Conservation (phyloP, 495 filamentous ascomycete genomes). For the Xylaria bambusicola region DNA sequence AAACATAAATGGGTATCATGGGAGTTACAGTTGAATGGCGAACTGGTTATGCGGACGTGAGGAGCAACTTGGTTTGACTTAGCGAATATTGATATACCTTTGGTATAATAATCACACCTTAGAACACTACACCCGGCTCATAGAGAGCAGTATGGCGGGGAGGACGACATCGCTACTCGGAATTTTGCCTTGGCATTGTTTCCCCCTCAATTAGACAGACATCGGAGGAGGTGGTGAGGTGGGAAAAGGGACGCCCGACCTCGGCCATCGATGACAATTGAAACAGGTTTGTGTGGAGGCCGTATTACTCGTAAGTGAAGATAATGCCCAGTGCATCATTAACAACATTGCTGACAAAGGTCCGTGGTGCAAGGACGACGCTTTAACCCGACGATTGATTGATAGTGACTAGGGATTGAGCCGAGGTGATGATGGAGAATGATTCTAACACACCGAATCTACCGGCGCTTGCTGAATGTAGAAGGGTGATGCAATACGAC, state of each 20-base stretch:
- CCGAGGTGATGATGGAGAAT: too few relatives aligned
- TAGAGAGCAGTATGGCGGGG: too few relatives aligned
- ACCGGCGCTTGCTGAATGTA: too few relatives aligned
- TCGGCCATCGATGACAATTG: too few relatives aligned
- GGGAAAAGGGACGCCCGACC: neutral
- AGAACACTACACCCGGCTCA: too few relatives aligned
- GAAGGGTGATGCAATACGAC: neutral
- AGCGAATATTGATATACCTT: too few relatives aligned
- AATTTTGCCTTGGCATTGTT: neutral
- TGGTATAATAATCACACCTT: too few relatives aligned
- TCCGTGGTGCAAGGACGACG: too few relatives aligned
- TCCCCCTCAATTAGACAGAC: neutral
- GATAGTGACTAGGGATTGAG: too few relatives aligned
- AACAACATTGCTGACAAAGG: neutral
- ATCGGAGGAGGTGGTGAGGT: too few relatives aligned
- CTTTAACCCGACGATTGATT: too few relatives aligned
- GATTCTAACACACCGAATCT: too few relatives aligned
- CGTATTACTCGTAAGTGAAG: neutral
- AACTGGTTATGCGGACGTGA: slow-evolving; percentile 14
- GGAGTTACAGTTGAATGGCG: slow-evolving; percentile 17
- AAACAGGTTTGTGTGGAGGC: neutral
- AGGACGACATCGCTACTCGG: neutral
- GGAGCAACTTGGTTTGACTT: neutral
- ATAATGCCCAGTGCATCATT: neutral
- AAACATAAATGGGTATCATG: slow-evolving; percentile 17